phyloP scores from a whole-genome alignment of 1,284 basidiomycete genomes.

The Ceratobasidium papillatum region DNA sequence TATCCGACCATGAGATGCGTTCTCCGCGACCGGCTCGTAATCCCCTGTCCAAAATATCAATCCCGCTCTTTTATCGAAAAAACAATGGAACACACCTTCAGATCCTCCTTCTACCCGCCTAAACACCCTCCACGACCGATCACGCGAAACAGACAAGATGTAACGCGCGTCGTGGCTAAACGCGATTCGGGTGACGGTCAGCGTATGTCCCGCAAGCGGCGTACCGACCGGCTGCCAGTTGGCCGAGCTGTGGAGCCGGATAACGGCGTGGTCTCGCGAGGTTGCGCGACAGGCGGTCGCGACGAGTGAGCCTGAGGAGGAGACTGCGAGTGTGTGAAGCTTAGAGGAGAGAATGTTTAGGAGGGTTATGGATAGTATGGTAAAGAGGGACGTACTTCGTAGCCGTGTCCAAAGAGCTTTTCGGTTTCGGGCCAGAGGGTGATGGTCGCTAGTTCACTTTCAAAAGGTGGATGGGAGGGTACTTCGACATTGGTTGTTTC shows the following conservation, averaged over 20 bases:
- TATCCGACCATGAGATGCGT: conserved; percentile 91
- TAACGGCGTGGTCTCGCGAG: conserved; percentile 85
- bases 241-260: conserved; percentile 76
- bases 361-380: conserved; percentile 21
- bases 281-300: conserved; percentile 94
- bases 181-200: conserved; percentile 89
- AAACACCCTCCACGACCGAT: conserved; percentile 93
- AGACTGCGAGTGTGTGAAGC: conserved; percentile 81
- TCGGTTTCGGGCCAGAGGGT: conserved; percentile 98
- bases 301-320: conserved; percentile 73
- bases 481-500: conserved; percentile 7
- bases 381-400: conserved; percentile 70
- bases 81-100: conserved; percentile 52
- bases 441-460: conserved; percentile 80
- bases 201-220: conserved; percentile 81
- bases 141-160: conserved; percentile 87
- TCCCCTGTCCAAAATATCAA: conserved; percentile 52
- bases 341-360: conserved; percentile 49
- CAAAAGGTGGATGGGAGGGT: conserved; percentile 69
- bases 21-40: conserved; percentile 68
- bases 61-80: not conserved
- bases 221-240: conserved; percentile 75
- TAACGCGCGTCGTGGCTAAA: conserved; percentile 86
- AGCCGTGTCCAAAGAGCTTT: conserved; percentile 97
- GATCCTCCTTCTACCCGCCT: conserved; percentile 51